phyloP scores from a whole-genome alignment of 2,329 filamentous ascomycete genomes.

The Dichotomopilus funicola region DNA sequence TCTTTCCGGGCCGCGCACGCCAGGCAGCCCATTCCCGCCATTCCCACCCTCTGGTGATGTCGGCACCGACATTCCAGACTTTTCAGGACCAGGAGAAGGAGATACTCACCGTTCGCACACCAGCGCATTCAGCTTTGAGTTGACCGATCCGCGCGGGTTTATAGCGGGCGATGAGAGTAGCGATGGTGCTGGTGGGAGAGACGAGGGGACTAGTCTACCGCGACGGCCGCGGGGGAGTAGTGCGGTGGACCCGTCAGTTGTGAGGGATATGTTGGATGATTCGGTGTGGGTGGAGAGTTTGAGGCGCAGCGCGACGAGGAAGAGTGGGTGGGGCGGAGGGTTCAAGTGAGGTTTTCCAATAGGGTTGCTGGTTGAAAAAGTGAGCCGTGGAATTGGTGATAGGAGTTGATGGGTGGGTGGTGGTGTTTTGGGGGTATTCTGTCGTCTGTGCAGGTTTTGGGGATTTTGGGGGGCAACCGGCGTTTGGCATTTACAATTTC shows the following conservation, averaged over 20 bases:
- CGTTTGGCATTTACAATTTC: too few species aligned
- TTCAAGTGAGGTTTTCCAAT: constrained; percentile 5
- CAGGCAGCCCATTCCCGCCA: constrained; percentile 19
- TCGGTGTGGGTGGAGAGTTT: constrained; percentile 93
- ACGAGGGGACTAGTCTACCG: constrained; percentile 35
- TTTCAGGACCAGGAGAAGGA: too few species aligned
- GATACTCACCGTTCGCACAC: constrained; percentile 28
- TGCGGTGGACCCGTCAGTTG: constrained; percentile 66
- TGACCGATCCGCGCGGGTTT: constrained; percentile 37
- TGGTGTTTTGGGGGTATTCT: neutral
- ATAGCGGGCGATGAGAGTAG: constrained; percentile 13
- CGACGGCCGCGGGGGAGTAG: constrained; percentile 51
- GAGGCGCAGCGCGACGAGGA: constrained; percentile 70
- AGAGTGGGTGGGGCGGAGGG: constrained; percentile 20
- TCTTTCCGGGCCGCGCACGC: constrained; percentile 46
- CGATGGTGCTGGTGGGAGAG: neutral
- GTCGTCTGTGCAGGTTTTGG: neutral
- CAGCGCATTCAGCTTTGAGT: constrained; percentile 54
- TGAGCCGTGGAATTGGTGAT: neutral
- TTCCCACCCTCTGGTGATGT: neutral
- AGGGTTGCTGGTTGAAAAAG: neutral
- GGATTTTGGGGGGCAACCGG: neutral
- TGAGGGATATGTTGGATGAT: constrained; percentile 79
- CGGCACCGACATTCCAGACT: too few species aligned
- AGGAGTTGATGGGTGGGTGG: neutral